Base-by-base conservation (phyloP, 2,329 filamentous ascomycete genomes). In the Aspergillus pseudoterreus region DNA sequence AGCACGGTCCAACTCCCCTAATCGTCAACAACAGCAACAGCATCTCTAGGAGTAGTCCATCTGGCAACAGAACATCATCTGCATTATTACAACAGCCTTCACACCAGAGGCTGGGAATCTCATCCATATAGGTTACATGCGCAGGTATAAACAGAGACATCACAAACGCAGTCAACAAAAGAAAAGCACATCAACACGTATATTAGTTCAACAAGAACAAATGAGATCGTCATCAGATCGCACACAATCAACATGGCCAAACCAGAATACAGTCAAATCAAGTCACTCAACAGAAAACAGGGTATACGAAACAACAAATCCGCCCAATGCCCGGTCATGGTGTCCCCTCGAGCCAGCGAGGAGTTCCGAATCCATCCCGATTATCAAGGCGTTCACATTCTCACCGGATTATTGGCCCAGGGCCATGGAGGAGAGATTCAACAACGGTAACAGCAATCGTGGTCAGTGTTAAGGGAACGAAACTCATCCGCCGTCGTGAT, bases 311-410 rank as follows among this genome's bases (percentile, higher is more conserved):
- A 36, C 52, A 51, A 53, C 46, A 50, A 36, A 51, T 49, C 33
- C 46, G 15, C 32, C 39, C 45, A 46, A 44, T 36, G 46, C 47
- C 43, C 30, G 45, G 43, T 32, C 52, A 51, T 43, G 47, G 42
- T 14, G 38, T 45, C 49, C 52, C 50, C 54, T 54, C 55, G 59
- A 57, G 27, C 59, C 59, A 55, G 59, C 59, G 52, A 57, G 57
- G 50, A 50, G 52, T 21, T 42, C 27, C 33, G 17, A 42, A 38
- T 21, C 45, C 48, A 53, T 33, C 46, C 41, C 36, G 41, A 41
- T 30, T 46, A 51, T 50, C 33, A 15, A 52, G 44, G 38, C 43
- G 43, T 47, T 46, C 45, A 39, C 45, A 22, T 43, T 50, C 32
- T 47, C 51, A 45, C 50, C 49, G 48, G 8, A 54, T 52, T 43